Evolutionary conservation across 768 basidiomycete genomes (phyloP).

Genomic region (Xerocomellus amylosporus): DNA sequence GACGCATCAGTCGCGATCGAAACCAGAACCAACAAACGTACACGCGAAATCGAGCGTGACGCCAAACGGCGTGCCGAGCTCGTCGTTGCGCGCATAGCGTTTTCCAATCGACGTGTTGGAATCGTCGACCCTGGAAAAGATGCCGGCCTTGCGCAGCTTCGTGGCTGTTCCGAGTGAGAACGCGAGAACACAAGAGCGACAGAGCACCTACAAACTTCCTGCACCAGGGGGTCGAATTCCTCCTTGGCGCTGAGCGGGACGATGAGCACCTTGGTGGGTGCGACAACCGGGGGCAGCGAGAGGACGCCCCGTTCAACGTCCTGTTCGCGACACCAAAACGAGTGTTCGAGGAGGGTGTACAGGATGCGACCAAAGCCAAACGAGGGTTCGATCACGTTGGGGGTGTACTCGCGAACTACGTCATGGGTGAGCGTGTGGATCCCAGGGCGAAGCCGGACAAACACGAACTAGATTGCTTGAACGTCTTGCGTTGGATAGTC

Average conservation of each 20-base stretch:
- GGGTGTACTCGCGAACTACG: constrained; percentile 89
- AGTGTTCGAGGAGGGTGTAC: constrained; percentile 91
- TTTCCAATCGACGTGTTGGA: constrained; percentile 94
- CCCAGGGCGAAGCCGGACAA: neutral
- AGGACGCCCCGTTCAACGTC: constrained; percentile 87
- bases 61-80: constrained; percentile 96
- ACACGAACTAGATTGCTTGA: constrained; percentile 79
- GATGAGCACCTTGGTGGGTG: constrained; percentile 95
- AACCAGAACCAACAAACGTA: constrained; percentile 28
- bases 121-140: constrained; percentile 93
- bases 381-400: constrained; percentile 98
- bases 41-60: constrained; percentile 95
- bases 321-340: constrained; percentile 91
- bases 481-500: constrained; percentile 76
- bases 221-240: constrained; percentile 79
- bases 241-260: constrained; percentile 87
- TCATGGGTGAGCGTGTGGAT: constrained; percentile 23
- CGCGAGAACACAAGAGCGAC: fast-evolving
- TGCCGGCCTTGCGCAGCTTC: constrained; percentile 83
- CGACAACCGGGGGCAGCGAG: constrained; percentile 84
- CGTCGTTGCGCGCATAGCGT: constrained; percentile 97
- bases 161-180: constrained; percentile 50
- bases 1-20: neutral
- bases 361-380: constrained; percentile 97
- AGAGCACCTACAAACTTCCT: constrained; percentile 79